Evolutionary conservation across 345 rosid species (phyloP), one percentile per base, ranked within the genome.

Genomic region (Gossypium ekmanianum): DNA sequence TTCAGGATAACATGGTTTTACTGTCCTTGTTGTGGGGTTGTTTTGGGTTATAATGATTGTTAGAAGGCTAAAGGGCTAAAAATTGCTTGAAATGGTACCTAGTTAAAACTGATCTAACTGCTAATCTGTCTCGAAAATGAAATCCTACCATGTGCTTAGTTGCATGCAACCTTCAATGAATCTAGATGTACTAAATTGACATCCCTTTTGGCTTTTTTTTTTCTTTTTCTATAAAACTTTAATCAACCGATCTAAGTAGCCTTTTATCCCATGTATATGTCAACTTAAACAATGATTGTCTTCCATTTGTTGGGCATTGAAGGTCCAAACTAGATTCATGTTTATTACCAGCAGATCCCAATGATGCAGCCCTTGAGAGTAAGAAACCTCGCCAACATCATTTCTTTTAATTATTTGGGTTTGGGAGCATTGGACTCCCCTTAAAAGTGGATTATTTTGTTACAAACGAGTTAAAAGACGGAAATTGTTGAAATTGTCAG

Each of bases 131-230:
- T 18, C 11, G 29, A 65, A 43, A 65, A 43, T 20, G 52, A 65
- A 65, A 13, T 47, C 71, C 24, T 67, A 67, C 55, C 65, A 61
- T 12, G 4, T 47, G 71, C 55, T 12, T 13, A 22, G 39, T 51
- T 16, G 73, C 24, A 51, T 20, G 77, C 72, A n/a, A 75, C 73
- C 64, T 80, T 39, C 17, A 56, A 9, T 17, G 59, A 68, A 71
- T 50, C 11, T 52, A 27, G 47, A 34, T 70, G 61, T 4, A 47
- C 48, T 52, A 29, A 29, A 70, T 29, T 52, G 74, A 54, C 45
- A 52, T n/a, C 9, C 54, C 61, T 54, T 54, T 9, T n/a, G 48
- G 34, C 6, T 29, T 27, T 70, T 2, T 17, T 27, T 39, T 56
- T 55, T 20, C 1, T 27, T 39, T 71, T 54, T 11, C 29, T 18